Conservation (phyloP, 1,284 basidiomycete genomes). For the Malassezia japonica region DNA sequence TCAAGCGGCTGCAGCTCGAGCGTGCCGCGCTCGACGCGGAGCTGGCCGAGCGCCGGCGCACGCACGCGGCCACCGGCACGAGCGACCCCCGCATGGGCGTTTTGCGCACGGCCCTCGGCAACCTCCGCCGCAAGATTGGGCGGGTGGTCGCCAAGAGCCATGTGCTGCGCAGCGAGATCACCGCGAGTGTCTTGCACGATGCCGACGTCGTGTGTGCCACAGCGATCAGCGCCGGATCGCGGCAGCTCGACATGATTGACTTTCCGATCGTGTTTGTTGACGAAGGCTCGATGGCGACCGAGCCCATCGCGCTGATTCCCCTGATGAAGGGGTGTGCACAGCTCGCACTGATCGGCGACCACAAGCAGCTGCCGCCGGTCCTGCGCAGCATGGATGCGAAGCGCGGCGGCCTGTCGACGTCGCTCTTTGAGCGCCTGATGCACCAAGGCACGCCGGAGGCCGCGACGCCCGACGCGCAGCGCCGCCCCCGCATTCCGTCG, state of each 20-base stretch:
- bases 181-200: slow-evolving; percentile 44
- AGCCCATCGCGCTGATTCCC: slow-evolving; percentile 55
- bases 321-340: slow-evolving; percentile 58
- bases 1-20: slow-evolving; percentile 20
- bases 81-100: not conserved
- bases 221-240: slow-evolving; percentile 30
- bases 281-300: slow-evolving; percentile 90
- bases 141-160: slow-evolving; percentile 32
- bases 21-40: slow-evolving; percentile 22
- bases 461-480: slow-evolving; percentile 31
- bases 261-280: slow-evolving; percentile 89
- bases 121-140: slow-evolving; percentile 21
- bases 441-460: slow-evolving; percentile 54
- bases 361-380: slow-evolving; percentile 88
- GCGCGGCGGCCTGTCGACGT: slow-evolving; percentile 64
- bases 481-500: slow-evolving; percentile 51
- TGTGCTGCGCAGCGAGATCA: slow-evolving; percentile 39
- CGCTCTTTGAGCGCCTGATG: slow-evolving; percentile 80
- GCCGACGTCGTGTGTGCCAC: slow-evolving; percentile 50
- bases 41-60: slow-evolving; percentile 4
- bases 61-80: not conserved
- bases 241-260: slow-evolving; percentile 55
- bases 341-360: slow-evolving; percentile 81
- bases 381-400: slow-evolving; percentile 54
- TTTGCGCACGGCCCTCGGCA: slow-evolving; percentile 4